phyloP scores from a whole-genome alignment of 768 basidiomycete species.

The Lentinula raphanica region DNA sequence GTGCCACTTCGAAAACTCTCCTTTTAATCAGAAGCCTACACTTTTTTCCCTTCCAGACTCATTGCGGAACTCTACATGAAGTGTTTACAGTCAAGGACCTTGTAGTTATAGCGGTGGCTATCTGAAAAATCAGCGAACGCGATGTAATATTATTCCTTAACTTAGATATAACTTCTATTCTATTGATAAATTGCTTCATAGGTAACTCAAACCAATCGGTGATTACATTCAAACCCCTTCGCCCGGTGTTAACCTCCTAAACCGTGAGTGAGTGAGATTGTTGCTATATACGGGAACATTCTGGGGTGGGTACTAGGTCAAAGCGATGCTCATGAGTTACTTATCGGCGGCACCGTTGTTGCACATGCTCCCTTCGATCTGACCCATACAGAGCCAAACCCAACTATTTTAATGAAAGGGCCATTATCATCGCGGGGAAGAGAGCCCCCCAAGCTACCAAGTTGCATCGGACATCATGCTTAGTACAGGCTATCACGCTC shows the following conservation, averaged over 20 bases:
- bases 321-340: not conserved
- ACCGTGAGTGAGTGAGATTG: not conserved
- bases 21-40: not conserved
- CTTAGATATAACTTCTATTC: not conserved
- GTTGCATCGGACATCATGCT: no score
- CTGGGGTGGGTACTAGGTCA: not conserved
- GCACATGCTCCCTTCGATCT: not conserved
- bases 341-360: not conserved
- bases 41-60: not conserved
- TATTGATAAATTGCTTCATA: not conserved
- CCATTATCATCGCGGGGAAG: no score
- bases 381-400: no score
- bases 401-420: no score
- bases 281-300: not conserved
- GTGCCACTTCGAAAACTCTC: not conserved
- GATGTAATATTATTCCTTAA: not conserved
- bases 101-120: not conserved
- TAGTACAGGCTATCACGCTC: no score
- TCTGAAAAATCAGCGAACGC: conserved; percentile 1
- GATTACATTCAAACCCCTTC: not conserved
- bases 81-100: not conserved
- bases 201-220: not conserved
- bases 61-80: not conserved
- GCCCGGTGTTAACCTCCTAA: not conserved
- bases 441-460: no score